Evolutionary conservation across 2,329 filamentous ascomycete genomes (phyloP).

Genomic region (Hypoxylon sp.): DNA sequence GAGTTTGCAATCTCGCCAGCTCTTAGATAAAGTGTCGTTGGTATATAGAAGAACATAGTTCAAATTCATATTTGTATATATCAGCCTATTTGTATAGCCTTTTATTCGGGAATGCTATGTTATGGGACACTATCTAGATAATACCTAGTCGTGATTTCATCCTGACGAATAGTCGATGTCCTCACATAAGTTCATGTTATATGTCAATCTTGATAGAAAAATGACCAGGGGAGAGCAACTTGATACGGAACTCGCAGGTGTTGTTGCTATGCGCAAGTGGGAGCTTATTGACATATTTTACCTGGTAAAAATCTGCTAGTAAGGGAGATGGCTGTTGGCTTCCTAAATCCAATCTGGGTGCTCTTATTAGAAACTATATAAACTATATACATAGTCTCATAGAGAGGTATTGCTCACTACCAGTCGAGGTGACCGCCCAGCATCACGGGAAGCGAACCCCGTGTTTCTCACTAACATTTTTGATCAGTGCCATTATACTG

Average conservation of each 20-base stretch:
- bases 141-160: not conserved
- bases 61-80: constrained; percentile 11
- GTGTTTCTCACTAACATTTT: not conserved
- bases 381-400: no score
- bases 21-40: not conserved
- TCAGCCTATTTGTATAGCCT: not conserved
- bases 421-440: no score
- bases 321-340: no score
- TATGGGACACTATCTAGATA: not conserved
- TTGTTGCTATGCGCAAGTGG: no score
- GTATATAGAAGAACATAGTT: not conserved
- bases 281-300: no score
- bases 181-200: not conserved
- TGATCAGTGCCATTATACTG: not conserved
- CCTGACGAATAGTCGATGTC: not conserved
- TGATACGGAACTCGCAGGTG: no score
- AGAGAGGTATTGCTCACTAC: no score
- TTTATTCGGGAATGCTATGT: not conserved
- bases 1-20: not conserved
- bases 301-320: no score
- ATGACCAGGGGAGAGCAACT: no score
- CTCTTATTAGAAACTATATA: not conserved
- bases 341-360: no score
- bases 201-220: not conserved
- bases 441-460: not conserved